Conservation (phyloP, 1,284 basidiomycete genomes). For the Cutaneotrichosporon spelunceum region DNA sequence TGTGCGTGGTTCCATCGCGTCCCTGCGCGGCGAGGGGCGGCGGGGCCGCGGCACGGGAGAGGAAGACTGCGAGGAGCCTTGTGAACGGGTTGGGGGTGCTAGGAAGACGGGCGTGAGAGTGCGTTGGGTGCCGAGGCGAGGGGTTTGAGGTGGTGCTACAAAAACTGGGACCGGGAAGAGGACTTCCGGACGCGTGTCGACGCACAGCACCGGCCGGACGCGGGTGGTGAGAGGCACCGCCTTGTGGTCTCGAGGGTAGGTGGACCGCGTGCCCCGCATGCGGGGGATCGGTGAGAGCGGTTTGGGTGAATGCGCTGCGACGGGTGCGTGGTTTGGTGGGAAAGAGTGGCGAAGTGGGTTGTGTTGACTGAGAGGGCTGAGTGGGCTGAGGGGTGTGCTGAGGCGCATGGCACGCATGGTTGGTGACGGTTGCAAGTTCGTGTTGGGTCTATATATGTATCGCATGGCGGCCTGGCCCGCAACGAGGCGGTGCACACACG, state of each 20-base stretch:
- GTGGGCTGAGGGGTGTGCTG: not conserved
- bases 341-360: no score
- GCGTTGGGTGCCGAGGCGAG: no score
- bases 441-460: not conserved
- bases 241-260: no score
- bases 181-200: not conserved
- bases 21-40: not conserved
- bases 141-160: no score
- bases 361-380: not conserved
- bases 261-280: no score
- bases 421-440: not conserved
- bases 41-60: not conserved
- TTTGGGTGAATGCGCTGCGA: not conserved
- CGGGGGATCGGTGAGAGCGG: no score
- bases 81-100: not conserved
- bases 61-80: not conserved
- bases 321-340: not conserved
- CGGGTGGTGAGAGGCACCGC: no score
- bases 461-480: no score
- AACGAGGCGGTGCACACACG: not conserved
- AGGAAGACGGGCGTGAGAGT: not conserved
- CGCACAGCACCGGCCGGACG: not conserved
- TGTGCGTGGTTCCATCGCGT: not conserved
- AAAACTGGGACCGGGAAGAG: not conserved
- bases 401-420: not conserved